Evolutionary conservation across 768 basidiomycete species (phyloP).

Genomic region (Jaapia argillacea): DNA sequence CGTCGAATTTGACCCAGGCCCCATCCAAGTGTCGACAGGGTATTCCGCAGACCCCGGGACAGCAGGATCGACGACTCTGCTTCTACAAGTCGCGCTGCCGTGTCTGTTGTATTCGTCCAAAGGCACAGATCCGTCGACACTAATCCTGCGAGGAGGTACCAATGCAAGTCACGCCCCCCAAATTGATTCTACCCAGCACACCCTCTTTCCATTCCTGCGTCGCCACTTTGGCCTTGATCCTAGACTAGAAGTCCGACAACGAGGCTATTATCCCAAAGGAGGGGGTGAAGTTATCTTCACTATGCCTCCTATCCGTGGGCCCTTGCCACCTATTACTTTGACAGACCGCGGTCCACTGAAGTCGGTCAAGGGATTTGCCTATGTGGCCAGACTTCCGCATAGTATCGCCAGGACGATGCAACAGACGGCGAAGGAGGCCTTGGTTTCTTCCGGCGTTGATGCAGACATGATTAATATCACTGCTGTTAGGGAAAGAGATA

Average conservation of each 20-base stretch:
- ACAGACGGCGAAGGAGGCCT: conserved; percentile 34
- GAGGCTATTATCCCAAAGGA: conserved; percentile 69
- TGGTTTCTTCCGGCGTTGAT: conserved; percentile 30
- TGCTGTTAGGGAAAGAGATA: conserved; percentile 14
- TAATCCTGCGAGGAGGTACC: conserved; percentile 60
- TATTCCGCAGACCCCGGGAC: conserved; percentile 41
- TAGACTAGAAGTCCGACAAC: conserved; percentile 35
- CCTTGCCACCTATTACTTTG: conserved; percentile 37
- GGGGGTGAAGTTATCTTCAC: conserved; percentile 50
- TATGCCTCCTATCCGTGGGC: conserved; percentile 22
- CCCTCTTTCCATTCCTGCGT: conserved; percentile 61
- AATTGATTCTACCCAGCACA: conserved; percentile 57
- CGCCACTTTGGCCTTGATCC: conserved; percentile 39
- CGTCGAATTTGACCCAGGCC: conserved; percentile 48
- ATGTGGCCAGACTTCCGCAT: conserved; percentile 55
- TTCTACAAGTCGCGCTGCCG: conserved; percentile 65
- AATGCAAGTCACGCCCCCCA: conserved; percentile 67
- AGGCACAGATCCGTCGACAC: conserved; percentile 25
- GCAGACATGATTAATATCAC: conserved; percentile 15
- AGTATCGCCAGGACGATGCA: conserved; percentile 47
- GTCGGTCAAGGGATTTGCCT: conserved; percentile 46
- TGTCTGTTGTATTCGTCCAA: conserved; percentile 47
- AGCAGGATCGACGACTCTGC: conserved; percentile 61
- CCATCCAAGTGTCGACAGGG: conserved; percentile 26
- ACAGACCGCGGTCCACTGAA: conserved; percentile 46